Conservation (phyloP, 257 asterid genomes). For the Osmanthus fragrans region DNA sequence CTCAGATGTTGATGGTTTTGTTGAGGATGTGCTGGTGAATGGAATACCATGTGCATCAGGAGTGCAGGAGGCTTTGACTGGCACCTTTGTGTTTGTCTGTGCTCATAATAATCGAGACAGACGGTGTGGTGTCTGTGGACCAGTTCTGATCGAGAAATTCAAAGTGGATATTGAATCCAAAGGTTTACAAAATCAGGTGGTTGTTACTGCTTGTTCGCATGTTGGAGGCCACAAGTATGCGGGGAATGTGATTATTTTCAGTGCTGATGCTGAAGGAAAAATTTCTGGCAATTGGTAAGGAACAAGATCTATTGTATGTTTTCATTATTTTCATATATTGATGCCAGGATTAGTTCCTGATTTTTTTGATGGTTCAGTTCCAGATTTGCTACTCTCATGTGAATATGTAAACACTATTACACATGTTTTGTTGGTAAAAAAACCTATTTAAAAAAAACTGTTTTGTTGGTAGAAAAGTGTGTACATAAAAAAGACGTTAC, state of each 20-base stretch:
- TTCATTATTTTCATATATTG: neutral
- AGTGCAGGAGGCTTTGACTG: conserved; percentile 58
- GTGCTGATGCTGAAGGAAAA: conserved; percentile 65
- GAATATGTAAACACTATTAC: neutral
- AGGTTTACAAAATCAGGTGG: conserved; percentile 54
- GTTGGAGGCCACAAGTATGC: conserved; percentile 98
- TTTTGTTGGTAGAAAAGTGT: neutral
- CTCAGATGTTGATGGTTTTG: conserved; percentile 72
- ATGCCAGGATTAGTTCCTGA: neutral
- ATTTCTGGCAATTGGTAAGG: conserved; percentile 85
- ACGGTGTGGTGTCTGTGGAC: conserved; percentile 98
- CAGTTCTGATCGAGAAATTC: conserved; percentile 76
- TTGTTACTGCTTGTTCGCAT: conserved; percentile 90
- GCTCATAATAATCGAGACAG: conserved; percentile 82
- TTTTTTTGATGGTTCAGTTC: neutral
- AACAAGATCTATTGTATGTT: conserved; percentile 2
- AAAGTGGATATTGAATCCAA: conserved; percentile 62
- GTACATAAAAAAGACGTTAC: conserved; percentile 13
- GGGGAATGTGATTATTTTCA: conserved; percentile 80
- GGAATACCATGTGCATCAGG: conserved; percentile 76
- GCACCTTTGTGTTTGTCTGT: conserved; percentile 88
- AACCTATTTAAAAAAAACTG: neutral
- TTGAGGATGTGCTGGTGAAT: conserved; percentile 81
- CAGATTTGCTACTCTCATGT: neutral
- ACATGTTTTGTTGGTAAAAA: neutral